Base-by-base conservation (phyloP, 140 eudicot genomes). In the Ambrosia hybrid region DNA sequence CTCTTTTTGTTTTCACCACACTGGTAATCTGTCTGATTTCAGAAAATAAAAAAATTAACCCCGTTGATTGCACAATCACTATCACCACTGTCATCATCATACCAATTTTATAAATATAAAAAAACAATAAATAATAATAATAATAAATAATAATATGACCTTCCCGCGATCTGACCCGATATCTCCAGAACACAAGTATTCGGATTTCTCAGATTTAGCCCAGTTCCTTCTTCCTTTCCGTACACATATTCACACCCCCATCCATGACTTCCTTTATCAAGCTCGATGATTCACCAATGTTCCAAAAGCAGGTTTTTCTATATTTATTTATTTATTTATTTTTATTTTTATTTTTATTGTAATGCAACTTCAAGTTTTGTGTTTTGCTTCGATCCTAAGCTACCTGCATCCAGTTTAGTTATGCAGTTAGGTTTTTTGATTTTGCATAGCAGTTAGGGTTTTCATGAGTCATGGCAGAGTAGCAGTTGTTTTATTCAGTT, bases 201-300 rank as follows among this genome's bases (percentile, higher is more conserved):
- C 63, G 34, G 34, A 67, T 9, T 67, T 57, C 39, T 66, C 83
- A 67, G 78, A 79, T 79, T 79, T 57, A 73, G 53, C 70, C 3
- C 67, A 52, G 62, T 67, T 13, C 37, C 70, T 72, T 13, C 83
- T 43, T 17, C 78, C 55, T 11, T 16, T n/a, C 1, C 59, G 5
- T 34, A 37, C 69, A 2, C 67, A 51, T 56, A 43, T 9, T 43
- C 9, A 13, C 8, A 9, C 52, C 34, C 59, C 11, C 16, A 67
- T 64, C 79, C 64, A 91, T 91, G 98, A 86, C 95, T 38, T 72
- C 96, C 49, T 92, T 92, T 64, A 85, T 89, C 76, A 90, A 86
- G 78, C 95, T 92, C 71, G 96, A 92, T 52, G 98, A 92, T 78
- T 92, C 98, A 0, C 98, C 98, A 0, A 86, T 87, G 95, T 92